Base-by-base conservation (phyloP, 2,329 filamentous ascomycete species). In the Pseudohalonectria lignicola region DNA sequence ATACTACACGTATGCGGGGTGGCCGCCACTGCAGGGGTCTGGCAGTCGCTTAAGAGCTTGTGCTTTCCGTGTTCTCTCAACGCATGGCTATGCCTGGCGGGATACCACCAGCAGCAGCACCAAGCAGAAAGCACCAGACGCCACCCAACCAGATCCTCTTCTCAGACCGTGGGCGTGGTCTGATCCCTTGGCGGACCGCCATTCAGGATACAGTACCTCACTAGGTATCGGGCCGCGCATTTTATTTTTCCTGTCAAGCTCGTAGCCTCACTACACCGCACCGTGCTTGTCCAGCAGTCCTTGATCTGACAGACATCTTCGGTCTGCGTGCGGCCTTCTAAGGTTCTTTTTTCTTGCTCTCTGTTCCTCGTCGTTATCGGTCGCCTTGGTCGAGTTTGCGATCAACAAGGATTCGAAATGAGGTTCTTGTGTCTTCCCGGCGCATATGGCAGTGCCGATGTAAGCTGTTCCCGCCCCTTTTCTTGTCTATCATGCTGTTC, bases 351-450 rank as follows among this genome's bases (percentile, higher is more conserved):
- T n/a, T n/a, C n/a, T n/a, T n/a, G n/a, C n/a, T n/a, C n/a, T n/a
- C n/a, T n/a, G n/a, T n/a, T n/a, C n/a, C n/a, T n/a, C n/a, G n/a
- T n/a, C n/a, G n/a, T n/a, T n/a, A n/a, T n/a, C n/a, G n/a, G n/a
- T n/a, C n/a, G n/a, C n/a, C n/a, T n/a, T n/a, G n/a, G n/a, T n/a
- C n/a, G n/a, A n/a, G n/a, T n/a, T n/a, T n/a, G n/a, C n/a, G n/a
- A n/a, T n/a, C n/a, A n/a, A 36, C 41, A 40, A 33, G 37, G 23
- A 23, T 34, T 41, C 50, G 62, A 45, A 16, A 75, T 76, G 71
- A 69, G 60, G 48, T 69, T 76, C 39, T 53, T 76, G 25, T 76
- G 72, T 50, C 60, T 76, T 9, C 71, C 71, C 23, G 72, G 72
- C 43, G 68, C 72, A 17, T 76, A 69, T 50, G 71, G 72, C 39